These are phyloP conservation scores for Plantago rigida DNA, from an alignment of 305 asterid genomes.

Conservation along the genomic window DNA sequence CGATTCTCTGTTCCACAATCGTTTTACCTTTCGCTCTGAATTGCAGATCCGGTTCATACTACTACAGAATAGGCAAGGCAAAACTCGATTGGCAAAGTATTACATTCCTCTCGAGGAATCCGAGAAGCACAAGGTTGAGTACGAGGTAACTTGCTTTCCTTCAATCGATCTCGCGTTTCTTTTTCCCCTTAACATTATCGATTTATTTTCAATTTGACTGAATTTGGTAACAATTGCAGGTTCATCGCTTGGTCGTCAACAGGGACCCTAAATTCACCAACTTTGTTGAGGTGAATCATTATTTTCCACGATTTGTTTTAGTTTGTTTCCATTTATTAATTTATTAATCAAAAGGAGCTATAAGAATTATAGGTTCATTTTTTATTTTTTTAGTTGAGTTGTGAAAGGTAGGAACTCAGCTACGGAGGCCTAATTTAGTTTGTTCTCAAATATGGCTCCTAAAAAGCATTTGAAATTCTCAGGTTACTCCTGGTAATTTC, in stretches of 20 bases:
- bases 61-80: conserved; percentile 90
- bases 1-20: background rate
- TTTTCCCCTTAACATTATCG: background rate
- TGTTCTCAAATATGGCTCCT: too few species aligned
- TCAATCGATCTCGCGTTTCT: too few species aligned
- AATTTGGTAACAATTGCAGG: conserved; percentile 34
- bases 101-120: conserved; percentile 98
- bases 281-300: conserved; percentile 68
- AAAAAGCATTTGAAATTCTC: too few species aligned
- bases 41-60: conserved; percentile 83
- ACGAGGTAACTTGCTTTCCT: conserved; percentile 51
- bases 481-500: too few species aligned
- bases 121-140: conserved; percentile 92
- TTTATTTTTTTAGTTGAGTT: background rate
- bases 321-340: too few species aligned
- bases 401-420: background rate
- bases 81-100: conserved; percentile 87
- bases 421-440: too few species aligned
- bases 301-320: background rate
- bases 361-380: background rate
- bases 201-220: background rate
- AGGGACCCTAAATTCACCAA: conserved; percentile 95
- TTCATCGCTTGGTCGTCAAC: conserved; percentile 89
- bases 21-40: conserved; percentile 2
- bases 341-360: background rate